Conservation (phyloP, 1,284 basidiomycete genomes). For the Moesziomyces globuligerus region DNA sequence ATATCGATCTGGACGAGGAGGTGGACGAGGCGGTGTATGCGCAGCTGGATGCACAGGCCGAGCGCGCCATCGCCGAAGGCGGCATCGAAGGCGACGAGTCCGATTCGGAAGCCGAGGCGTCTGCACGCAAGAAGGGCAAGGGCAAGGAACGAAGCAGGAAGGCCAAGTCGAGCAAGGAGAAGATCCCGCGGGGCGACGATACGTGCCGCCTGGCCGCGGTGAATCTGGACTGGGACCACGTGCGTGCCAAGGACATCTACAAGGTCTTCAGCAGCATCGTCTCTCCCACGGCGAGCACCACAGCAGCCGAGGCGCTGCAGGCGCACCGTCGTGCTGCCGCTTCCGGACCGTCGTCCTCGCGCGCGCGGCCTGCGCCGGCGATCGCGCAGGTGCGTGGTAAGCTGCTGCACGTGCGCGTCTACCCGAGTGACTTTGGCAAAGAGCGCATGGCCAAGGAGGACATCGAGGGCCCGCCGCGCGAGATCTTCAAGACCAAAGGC, state of each 20-base stretch:
- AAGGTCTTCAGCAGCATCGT: slow-evolving; percentile 92
- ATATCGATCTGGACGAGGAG: slow-evolving; percentile 81
- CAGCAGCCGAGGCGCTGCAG: slow-evolving; percentile 37
- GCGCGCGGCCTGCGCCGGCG: slow-evolving; percentile 32
- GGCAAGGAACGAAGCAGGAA: slow-evolving; percentile 30
- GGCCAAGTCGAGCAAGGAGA: slow-evolving; percentile 68
- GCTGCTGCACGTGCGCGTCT: slow-evolving; percentile 73
- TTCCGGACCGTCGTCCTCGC: slow-evolving; percentile 13
- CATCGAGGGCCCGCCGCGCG: slow-evolving; percentile 85
- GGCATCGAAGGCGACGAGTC: slow-evolving; percentile 45
- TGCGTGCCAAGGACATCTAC: slow-evolving; percentile 88
- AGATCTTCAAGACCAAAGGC: slow-evolving; percentile 75
- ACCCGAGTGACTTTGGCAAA: slow-evolving; percentile 93
- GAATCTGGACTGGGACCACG: slow-evolving; percentile 98
- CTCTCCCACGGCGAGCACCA: slow-evolving; percentile 61
- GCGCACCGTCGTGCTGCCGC: slow-evolving; percentile 21
- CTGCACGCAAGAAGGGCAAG: slow-evolving; percentile 68
- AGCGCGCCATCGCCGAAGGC: slow-evolving; percentile 58
- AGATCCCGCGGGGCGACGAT: slow-evolving; percentile 56
- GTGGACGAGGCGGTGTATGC: slow-evolving; percentile 71
- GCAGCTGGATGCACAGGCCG: slow-evolving; percentile 79
- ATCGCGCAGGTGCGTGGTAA: slow-evolving; percentile 51
- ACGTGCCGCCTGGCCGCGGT: slow-evolving; percentile 81
- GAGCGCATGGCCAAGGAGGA: slow-evolving; percentile 88
- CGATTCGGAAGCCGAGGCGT: slow-evolving; percentile 38